phyloP scores from a whole-genome alignment of 2,329 filamentous ascomycete genomes.

The Pleomassaria siparia region DNA sequence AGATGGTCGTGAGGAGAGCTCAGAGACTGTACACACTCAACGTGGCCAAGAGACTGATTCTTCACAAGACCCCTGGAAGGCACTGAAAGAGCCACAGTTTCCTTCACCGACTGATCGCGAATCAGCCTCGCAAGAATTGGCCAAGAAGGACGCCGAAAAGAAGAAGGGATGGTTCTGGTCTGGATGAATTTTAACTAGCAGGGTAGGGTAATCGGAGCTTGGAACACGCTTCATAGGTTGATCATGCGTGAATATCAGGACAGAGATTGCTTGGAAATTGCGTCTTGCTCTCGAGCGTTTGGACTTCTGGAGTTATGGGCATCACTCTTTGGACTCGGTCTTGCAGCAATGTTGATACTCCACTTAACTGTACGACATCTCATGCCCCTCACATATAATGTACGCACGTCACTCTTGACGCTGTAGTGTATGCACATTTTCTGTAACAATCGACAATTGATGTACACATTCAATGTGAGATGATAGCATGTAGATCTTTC shows the following conservation, averaged over 20 bases:
- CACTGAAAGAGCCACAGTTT: slow-evolving; percentile 12
- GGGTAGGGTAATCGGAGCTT: background rate
- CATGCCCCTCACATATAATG: background rate
- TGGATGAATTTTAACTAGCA: slow-evolving; percentile 6
- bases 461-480: no score
- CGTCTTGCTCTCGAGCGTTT: background rate
- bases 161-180: slow-evolving; percentile 40
- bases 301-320: background rate
- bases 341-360: background rate
- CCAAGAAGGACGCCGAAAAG: slow-evolving; percentile 8
- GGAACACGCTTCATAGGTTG: background rate
- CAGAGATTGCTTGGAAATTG: background rate
- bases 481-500: no score
- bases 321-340: background rate
- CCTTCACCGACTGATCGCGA: background rate
- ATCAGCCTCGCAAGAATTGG: background rate
- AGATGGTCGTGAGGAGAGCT: slow-evolving; percentile 62
- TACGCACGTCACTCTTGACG: background rate
- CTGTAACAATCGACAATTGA: no score
- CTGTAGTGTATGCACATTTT: no score
- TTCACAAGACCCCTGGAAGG: slow-evolving; percentile 14
- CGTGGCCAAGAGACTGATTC: slow-evolving; percentile 23
- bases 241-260: background rate
- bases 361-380: background rate
- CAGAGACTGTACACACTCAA: slow-evolving; percentile 55